Evolutionary conservation across 2,329 filamentous ascomycete genomes (phyloP).

Genomic region (Dothideomycetes sp.): DNA sequence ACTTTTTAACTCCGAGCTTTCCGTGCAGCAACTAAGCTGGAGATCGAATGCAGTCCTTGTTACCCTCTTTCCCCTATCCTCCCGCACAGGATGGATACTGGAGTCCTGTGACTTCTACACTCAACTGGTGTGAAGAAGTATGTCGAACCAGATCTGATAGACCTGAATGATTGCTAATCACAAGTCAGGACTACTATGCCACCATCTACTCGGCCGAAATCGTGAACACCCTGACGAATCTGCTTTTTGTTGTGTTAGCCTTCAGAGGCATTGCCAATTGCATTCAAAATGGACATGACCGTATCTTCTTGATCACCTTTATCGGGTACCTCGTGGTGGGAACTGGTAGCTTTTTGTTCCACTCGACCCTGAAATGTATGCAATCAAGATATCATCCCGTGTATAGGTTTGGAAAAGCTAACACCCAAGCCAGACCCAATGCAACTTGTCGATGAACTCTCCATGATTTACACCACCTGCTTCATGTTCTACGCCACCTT

Average conservation of each 20-base stretch:
- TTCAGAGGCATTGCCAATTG: slow-evolving; percentile 66
- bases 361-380: slow-evolving; percentile 52
- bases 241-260: slow-evolving; percentile 70
- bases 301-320: slow-evolving; percentile 61
- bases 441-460: slow-evolving; percentile 60
- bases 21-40: background rate
- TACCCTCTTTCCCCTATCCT: slow-evolving; percentile 37
- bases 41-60: slow-evolving; percentile 21
- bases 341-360: slow-evolving; percentile 51
- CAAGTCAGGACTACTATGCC: slow-evolving; percentile 59
- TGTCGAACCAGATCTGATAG: slow-evolving; percentile 9
- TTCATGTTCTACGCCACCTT: slow-evolving; percentile 66
- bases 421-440: slow-evolving; percentile 61
- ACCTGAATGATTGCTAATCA: slow-evolving; percentile 1
- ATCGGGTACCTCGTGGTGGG: slow-evolving; percentile 51
- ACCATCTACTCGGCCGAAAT: slow-evolving; percentile 68
- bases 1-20: no score
- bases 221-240: slow-evolving; percentile 70
- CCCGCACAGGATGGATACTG: slow-evolving; percentile 50
- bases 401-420: no score
- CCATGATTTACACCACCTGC: slow-evolving; percentile 63
- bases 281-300: slow-evolving; percentile 58
- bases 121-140: slow-evolving; percentile 76
- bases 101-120: slow-evolving; percentile 58
- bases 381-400: slow-evolving; percentile 3